Percentiles rank a stretch among this genome's conserved stretches.
Conservation (phyloP, 176 grass and related monocot species). For the Cenchrus fungigraminus region DNA sequence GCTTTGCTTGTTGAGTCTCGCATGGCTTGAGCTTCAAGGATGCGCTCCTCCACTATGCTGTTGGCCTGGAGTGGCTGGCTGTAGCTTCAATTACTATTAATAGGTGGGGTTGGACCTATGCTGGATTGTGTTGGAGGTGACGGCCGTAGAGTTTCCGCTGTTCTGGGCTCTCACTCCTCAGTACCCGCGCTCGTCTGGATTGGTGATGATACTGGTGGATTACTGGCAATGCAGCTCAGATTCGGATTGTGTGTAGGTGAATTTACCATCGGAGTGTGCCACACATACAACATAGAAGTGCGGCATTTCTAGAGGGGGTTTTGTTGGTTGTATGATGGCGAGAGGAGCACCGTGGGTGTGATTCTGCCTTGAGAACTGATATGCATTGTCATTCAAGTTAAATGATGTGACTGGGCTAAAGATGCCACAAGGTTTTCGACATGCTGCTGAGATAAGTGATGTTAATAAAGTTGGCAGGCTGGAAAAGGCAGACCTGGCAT, state of each 20-base stretch:
- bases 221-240: constrained; percentile 38
- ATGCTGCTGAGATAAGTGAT: neutral
- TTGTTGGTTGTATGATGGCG: neutral
- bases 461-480: neutral
- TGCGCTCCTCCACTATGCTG: neutral
- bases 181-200: neutral
- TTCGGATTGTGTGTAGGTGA: neutral
- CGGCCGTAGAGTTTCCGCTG: neutral
- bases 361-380: neutral
- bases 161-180: neutral
- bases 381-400: neutral
- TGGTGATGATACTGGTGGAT: neutral
- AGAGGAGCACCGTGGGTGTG: neutral
- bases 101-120: constrained; percentile 19
- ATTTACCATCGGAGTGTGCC: neutral
- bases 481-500: neutral
- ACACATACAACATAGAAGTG: neutral
- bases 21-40: constrained; percentile 26
- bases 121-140: neutral
- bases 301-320: constrained; percentile 17
- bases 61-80: neutral
- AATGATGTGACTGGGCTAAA: neutral
- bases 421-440: neutral
- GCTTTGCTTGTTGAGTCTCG: constrained; percentile 10
- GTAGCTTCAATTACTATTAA: constrained; percentile 28